Evolutionary conservation across 345 rosid genomes (phyloP).

Genomic region (Eutrema japonicum): DNA sequence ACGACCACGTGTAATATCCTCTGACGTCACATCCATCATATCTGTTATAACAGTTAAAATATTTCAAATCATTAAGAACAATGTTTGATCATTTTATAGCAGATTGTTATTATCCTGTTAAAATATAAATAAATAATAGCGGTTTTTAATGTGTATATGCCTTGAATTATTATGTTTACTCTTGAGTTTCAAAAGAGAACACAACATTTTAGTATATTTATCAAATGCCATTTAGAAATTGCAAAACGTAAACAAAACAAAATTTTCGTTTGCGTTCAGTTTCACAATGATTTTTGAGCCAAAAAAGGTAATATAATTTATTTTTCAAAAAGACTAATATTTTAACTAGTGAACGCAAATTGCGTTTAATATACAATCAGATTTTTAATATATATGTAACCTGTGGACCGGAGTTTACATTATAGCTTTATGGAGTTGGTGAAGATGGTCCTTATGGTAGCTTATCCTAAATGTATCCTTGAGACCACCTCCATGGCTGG

Average conservation of each 20-base stretch:
- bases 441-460: slow-evolving; percentile 35
- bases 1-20: slow-evolving; percentile 51
- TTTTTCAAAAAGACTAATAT: not conserved
- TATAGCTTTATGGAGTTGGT: slow-evolving; percentile 43
- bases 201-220: not conserved
- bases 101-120: not conserved
- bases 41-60: slow-evolving; percentile 24
- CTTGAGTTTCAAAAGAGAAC: not conserved
- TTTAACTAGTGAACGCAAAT: slow-evolving; percentile 5
- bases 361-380: slow-evolving; percentile 5
- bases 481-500: no score
- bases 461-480: slow-evolving; percentile 36
- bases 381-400: not conserved
- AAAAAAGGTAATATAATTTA: not conserved
- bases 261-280: not conserved
- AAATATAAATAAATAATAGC: no score
- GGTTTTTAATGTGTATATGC: not conserved
- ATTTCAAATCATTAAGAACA: not conserved
- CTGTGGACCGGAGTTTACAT: slow-evolving; percentile 29
- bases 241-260: slow-evolving; percentile 11
- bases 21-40: slow-evolving; percentile 48
- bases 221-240: not conserved
- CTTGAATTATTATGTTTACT: slow-evolving; percentile 2
- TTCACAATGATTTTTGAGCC: not conserved
- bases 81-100: not conserved